phyloP scores from a whole-genome alignment of 352 stramenopile genomes.

The Detonula confervacea region DNA sequence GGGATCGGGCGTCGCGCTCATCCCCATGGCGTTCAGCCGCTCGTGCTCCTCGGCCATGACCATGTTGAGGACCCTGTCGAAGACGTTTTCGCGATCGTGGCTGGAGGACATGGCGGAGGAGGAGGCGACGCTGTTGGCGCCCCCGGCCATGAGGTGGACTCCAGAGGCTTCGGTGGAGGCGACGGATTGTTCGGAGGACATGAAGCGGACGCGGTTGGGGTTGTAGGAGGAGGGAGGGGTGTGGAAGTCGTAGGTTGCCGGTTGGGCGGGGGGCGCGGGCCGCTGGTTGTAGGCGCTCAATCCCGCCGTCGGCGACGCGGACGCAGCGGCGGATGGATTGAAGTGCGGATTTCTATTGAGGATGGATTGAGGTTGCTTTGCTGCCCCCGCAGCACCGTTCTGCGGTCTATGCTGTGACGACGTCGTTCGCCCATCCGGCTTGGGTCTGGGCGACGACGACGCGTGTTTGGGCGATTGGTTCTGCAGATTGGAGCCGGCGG shows the following conservation, averaged over 20 bases:
- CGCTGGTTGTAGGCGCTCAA: not conserved
- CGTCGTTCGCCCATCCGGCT: too few species aligned
- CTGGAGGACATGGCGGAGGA: slow-evolving; percentile 28
- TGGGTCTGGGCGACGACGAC: not conserved
- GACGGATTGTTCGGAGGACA: slow-evolving; percentile 30
- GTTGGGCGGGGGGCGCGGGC: not conserved
- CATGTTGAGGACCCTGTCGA: slow-evolving; percentile 29
- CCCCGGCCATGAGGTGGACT: slow-evolving; percentile 46
- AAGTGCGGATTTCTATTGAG: too few species aligned
- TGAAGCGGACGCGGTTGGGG: slow-evolving; percentile 27
- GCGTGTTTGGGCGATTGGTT: not conserved
- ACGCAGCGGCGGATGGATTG: too few species aligned
- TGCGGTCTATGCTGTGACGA: too few species aligned
- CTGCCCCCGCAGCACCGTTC: too few species aligned
- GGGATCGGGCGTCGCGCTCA: slow-evolving; percentile 9
- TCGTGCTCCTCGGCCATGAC: slow-evolving; percentile 41
- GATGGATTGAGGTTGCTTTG: too few species aligned
- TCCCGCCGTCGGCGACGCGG: not conserved
- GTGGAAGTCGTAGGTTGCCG: not conserved
- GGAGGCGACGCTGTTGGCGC: slow-evolving; percentile 30
- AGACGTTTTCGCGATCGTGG: slow-evolving; percentile 23
- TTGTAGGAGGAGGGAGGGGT: not conserved
- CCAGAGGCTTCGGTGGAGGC: slow-evolving; percentile 28
- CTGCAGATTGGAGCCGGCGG: not conserved
- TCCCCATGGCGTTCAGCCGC: slow-evolving; percentile 40